Evolutionary conservation across 352 stramenopile genomes (phyloP).

Genomic region (Phytophthora constricta): DNA sequence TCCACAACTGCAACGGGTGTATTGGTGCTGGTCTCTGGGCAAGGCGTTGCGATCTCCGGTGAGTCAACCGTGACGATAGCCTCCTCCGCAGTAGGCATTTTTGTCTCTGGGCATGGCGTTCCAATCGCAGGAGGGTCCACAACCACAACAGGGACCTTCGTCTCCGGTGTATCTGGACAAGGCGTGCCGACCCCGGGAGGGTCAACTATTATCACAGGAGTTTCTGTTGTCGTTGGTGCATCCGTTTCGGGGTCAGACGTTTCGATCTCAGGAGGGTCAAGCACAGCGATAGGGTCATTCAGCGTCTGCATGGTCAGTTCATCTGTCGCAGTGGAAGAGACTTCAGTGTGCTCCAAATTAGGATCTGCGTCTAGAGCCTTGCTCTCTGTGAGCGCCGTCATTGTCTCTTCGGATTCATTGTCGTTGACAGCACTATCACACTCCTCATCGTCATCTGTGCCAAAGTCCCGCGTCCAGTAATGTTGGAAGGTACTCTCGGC

Average conservation of each 20-base stretch:
- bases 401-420: neutral
- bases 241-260: neutral
- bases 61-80: neutral
- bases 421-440: constrained; percentile 22
- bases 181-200: neutral
- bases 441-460: constrained; percentile 27
- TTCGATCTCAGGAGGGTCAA: neutral
- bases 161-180: constrained; percentile 6
- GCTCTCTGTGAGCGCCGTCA: neutral
- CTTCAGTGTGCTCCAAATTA: constrained; percentile 4
- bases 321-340: neutral
- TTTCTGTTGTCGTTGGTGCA: neutral
- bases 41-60: constrained; percentile 1
- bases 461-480: constrained; percentile 71
- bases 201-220: neutral
- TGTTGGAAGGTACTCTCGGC: constrained; percentile 30
- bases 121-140: constrained; percentile 4
- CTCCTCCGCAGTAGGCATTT: neutral
- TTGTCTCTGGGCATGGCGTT: neutral
- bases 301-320: neutral
- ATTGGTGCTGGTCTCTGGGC: constrained; percentile 4
- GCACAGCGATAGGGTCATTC: neutral
- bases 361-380: neutral
- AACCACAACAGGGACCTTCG: constrained; percentile 1
- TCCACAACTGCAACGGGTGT: constrained; percentile 9